Conservation (phyloP, 768 basidiomycete species). For the Phylloporus sp. region DNA sequence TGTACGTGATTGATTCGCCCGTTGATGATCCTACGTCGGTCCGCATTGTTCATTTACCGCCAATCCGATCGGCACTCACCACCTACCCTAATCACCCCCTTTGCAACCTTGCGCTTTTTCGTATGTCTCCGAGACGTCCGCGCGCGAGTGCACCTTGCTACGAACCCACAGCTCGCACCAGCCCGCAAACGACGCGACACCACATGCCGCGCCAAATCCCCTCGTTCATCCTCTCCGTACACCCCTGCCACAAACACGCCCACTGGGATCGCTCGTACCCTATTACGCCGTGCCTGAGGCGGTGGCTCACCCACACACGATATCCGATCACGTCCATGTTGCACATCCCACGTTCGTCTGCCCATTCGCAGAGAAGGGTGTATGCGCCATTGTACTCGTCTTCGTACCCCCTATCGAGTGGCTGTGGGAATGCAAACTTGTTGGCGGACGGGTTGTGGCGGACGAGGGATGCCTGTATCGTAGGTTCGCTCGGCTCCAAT, state of each 20-base stretch:
- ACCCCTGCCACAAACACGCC: constrained; percentile 21
- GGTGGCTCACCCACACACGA: constrained; percentile 21
- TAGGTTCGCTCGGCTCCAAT: not conserved
- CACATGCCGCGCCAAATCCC: constrained; percentile 23
- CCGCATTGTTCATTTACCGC: not conserved
- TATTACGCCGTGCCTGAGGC: constrained; percentile 20
- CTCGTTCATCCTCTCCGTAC: constrained; percentile 24
- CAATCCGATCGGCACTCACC: not conserved
- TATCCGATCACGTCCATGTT: constrained; percentile 18
- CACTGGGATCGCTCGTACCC: constrained; percentile 16
- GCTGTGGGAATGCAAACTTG: not conserved
- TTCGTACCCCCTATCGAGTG: no score
- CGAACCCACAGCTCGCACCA: constrained; percentile 20
- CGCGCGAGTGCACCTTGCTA: constrained; percentile 23
- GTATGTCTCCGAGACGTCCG: constrained; percentile 25
- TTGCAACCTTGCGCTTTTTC: constrained; percentile 25
- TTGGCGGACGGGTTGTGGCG: not conserved
- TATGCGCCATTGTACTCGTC: constrained; percentile 4
- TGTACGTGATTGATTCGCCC: not conserved
- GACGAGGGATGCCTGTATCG: not conserved
- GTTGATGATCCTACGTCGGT: not conserved
- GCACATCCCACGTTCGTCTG: constrained; percentile 15
- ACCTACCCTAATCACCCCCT: constrained; percentile 7
- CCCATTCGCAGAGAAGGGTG: constrained; percentile 20
- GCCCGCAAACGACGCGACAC: constrained; percentile 20